Conservation (phyloP, 768 basidiomycete species). For the Lentinula guzmanii region DNA sequence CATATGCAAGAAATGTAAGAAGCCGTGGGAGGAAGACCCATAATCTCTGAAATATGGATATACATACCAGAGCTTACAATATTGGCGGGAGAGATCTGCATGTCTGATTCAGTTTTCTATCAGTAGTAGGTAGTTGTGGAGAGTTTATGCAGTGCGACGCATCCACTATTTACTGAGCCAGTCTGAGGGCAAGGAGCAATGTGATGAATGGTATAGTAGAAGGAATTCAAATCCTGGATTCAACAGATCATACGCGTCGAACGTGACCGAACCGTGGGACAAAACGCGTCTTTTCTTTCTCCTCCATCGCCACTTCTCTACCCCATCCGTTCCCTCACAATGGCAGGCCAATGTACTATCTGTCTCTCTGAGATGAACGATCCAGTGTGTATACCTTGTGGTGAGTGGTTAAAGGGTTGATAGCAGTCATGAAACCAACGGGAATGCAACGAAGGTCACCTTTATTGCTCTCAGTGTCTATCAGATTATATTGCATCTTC, state of each 20-base stretch:
- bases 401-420: conserved; percentile 26
- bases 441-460: conserved; percentile 38
- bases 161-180: too few species aligned
- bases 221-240: too few species aligned
- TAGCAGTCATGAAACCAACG: neutral
- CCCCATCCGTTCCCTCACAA: conserved; percentile 2
- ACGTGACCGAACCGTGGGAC: neutral
- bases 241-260: neutral
- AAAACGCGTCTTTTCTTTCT: neutral
- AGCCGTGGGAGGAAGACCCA: too few species aligned
- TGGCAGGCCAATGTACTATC: conserved; percentile 43
- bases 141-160: too few species aligned
- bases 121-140: too few species aligned
- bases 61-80: too few species aligned
- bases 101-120: too few species aligned
- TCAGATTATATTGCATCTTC: conserved; percentile 28
- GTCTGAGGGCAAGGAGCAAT: too few species aligned
- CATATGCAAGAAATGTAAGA: too few species aligned
- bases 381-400: conserved; percentile 58
- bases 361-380: conserved; percentile 46
- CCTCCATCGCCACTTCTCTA: neutral
- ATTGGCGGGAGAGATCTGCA: too few species aligned
- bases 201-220: too few species aligned
- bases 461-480: conserved; percentile 59
- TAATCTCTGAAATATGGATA: too few species aligned